phyloP scores from a whole-genome alignment of 2,329 filamentous ascomycete genomes.

The Shiraia bambusicola region DNA sequence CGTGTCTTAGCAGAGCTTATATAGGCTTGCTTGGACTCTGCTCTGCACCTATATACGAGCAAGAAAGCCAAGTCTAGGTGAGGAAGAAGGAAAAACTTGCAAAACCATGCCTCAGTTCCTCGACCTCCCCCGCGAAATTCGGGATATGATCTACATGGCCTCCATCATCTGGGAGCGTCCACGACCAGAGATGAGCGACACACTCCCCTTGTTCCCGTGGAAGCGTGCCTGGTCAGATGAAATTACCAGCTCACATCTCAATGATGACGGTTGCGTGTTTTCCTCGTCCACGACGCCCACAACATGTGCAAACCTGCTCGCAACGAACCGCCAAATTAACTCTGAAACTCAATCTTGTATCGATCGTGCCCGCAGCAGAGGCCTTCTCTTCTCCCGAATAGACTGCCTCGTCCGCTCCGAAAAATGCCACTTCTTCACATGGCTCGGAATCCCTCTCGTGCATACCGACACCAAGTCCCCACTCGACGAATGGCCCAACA shows the following conservation, averaged over 20 bases:
- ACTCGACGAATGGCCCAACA: constrained; percentile 1
- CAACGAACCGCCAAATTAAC: constrained; percentile 32
- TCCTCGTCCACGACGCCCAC: constrained; percentile 21
- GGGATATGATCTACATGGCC: constrained; percentile 37
- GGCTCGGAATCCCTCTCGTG: constrained; percentile 34
- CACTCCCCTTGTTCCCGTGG: constrained; percentile 18
- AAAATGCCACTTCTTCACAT: constrained; percentile 35
- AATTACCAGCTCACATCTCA: constrained; percentile 14
- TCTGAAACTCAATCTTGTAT: constrained; percentile 32
- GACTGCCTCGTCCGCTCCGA: constrained; percentile 34
- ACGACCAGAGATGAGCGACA: constrained; percentile 20
- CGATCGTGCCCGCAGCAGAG: constrained; percentile 16
- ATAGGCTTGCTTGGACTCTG: no score
- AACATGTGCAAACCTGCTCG: constrained; percentile 36
- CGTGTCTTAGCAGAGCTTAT: no score
- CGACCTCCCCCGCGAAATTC: constrained; percentile 34
- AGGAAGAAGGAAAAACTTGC: no score
- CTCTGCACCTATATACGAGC: no score
- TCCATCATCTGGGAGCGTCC: constrained; percentile 27
- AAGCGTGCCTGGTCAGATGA: constrained; percentile 13
- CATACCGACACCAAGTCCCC: constrained; percentile 14
- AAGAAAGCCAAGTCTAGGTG: no score
- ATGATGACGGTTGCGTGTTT: constrained; percentile 31
- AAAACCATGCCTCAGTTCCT: constrained; percentile 28
- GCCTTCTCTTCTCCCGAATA: constrained; percentile 21